These are phyloP conservation scores for Cladophialophora immunda DNA, from an alignment of 2,329 filamentous ascomycete species.

Conservation along the genomic window DNA sequence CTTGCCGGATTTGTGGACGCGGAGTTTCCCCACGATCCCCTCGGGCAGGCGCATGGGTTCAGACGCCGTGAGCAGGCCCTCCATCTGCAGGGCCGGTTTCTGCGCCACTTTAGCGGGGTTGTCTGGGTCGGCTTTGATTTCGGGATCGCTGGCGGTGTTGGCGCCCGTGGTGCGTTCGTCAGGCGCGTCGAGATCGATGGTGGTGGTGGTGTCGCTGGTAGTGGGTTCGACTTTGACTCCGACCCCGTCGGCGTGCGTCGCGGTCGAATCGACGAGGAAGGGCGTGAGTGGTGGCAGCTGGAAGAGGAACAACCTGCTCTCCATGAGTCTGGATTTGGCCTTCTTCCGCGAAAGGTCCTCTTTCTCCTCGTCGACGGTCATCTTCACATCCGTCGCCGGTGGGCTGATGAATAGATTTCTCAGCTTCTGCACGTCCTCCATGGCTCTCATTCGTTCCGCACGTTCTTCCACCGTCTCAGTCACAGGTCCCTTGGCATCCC, in stretches of 20 bases:
- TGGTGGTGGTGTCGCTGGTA: conserved; percentile 36
- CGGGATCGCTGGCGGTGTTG: conserved; percentile 10
- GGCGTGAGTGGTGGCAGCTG: conserved; percentile 71
- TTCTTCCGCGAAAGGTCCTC: conserved; percentile 35
- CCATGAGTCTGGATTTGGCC: conserved; percentile 46
- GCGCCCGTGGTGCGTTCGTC: conserved; percentile 15
- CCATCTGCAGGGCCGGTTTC: conserved; percentile 29
- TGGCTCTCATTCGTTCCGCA: conserved; percentile 43
- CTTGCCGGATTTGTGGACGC: conserved; percentile 68
- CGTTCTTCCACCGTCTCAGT: conserved; percentile 41
- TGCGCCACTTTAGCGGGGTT: conserved; percentile 16
- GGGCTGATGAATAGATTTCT: conserved; percentile 29
- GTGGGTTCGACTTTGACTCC: conserved; percentile 47
- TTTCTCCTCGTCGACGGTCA: conserved; percentile 26
- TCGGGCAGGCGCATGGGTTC: conserved; percentile 55
- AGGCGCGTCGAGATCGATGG: conserved; percentile 20
- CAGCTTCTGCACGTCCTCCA: conserved; percentile 39
- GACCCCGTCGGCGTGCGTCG: conserved; percentile 14
- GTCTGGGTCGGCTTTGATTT: conserved; percentile 20
- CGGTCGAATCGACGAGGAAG: conserved; percentile 56
- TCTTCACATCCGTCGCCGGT: background rate
- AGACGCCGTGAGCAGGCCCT: conserved; percentile 50
- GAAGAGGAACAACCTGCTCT: conserved; percentile 68
- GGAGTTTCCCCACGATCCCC: conserved; percentile 67
- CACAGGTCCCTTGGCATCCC: conserved; percentile 26